Evolutionary conservation across 2,329 filamentous ascomycete genomes (phyloP).

Genomic region (Pezicula neosporulosa): DNA sequence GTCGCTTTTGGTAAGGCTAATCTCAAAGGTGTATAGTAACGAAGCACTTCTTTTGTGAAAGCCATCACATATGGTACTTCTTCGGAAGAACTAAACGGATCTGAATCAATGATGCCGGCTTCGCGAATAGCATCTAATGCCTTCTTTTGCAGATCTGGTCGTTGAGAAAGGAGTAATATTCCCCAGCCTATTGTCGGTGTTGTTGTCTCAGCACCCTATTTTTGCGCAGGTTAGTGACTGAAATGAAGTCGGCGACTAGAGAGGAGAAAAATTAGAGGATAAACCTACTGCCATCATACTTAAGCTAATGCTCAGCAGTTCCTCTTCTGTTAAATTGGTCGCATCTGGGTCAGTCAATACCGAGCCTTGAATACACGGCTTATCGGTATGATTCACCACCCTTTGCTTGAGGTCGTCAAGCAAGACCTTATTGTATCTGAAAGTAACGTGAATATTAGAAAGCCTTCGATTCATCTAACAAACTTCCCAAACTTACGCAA

Average conservation of each 20-base stretch:
- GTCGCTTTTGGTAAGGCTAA: constrained; percentile 53
- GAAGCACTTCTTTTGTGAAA: constrained; percentile 59
- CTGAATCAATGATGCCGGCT: constrained; percentile 48
- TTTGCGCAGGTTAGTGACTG: not conserved
- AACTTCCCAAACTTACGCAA: constrained; percentile 32
- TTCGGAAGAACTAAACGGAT: constrained; percentile 59
- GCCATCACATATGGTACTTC: constrained; percentile 63
- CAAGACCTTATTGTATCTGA: constrained; percentile 47
- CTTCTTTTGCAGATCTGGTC: constrained; percentile 53
- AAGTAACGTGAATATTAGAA: not conserved
- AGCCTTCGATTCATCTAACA: not conserved
- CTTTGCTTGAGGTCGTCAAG: constrained; percentile 55
- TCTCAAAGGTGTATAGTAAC: constrained; percentile 63
- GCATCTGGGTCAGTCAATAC: constrained; percentile 61
- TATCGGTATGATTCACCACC: constrained; percentile 54
- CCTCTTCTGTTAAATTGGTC: constrained; percentile 55
- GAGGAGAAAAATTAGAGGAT: not conserved
- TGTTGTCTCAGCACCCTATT: constrained; percentile 3
- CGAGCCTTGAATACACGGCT: constrained; percentile 63
- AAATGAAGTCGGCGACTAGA: not conserved
- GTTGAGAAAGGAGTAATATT: constrained; percentile 11
- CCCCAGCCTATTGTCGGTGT: constrained; percentile 15
- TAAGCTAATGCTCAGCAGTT: constrained; percentile 60
- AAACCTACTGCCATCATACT: constrained; percentile 65
- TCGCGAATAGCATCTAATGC: constrained; percentile 55